These are phyloP conservation scores for Candida adriatica DNA, from an alignment of 805 yeast genomes.

Conservation along the genomic window DNA sequence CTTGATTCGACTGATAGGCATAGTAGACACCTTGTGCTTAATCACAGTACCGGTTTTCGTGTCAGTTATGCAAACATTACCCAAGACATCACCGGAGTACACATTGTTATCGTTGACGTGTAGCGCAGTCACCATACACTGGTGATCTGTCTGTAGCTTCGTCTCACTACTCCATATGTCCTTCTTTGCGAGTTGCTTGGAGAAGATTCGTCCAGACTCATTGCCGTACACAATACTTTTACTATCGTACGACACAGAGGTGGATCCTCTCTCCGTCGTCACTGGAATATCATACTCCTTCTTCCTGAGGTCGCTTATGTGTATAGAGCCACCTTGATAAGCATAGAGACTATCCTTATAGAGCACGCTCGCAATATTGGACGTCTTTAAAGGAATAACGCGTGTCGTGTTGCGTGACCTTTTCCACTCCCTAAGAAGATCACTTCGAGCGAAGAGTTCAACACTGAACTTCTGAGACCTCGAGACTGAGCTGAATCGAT, in stretches of 20 bases:
- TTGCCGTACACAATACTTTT: constrained; percentile 16
- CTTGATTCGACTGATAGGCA: constrained; percentile 6
- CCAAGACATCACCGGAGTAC: constrained; percentile 20
- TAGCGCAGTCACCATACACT: constrained; percentile 11
- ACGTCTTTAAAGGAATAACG: constrained; percentile 1
- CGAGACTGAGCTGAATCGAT: constrained; percentile 31
- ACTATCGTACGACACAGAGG: constrained; percentile 10
- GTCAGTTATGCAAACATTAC: constrained; percentile 15
- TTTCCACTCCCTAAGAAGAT: constrained; percentile 17
- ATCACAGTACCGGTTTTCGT: constrained; percentile 8
- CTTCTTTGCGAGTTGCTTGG: constrained; percentile 12
- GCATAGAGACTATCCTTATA: constrained; percentile 14
- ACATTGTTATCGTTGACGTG: constrained; percentile 12
- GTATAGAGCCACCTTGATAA: constrained; percentile 15
- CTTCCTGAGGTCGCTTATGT: constrained; percentile 11
- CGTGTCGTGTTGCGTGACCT: constrained; percentile 3
- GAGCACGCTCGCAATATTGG: constrained; percentile 8
- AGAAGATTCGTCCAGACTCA: constrained; percentile 13
- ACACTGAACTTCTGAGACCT: constrained; percentile 27
- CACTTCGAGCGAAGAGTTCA: constrained; percentile 27
- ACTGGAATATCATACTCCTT: constrained; percentile 17
- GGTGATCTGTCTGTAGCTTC: constrained; percentile 8
- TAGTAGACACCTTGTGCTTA: constrained; percentile 4
- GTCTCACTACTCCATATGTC: constrained; percentile 11
- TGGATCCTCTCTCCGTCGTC: constrained; percentile 14